Conservation (phyloP, 345 rosid genomes). For the Raphanus raphanistrum region DNA sequence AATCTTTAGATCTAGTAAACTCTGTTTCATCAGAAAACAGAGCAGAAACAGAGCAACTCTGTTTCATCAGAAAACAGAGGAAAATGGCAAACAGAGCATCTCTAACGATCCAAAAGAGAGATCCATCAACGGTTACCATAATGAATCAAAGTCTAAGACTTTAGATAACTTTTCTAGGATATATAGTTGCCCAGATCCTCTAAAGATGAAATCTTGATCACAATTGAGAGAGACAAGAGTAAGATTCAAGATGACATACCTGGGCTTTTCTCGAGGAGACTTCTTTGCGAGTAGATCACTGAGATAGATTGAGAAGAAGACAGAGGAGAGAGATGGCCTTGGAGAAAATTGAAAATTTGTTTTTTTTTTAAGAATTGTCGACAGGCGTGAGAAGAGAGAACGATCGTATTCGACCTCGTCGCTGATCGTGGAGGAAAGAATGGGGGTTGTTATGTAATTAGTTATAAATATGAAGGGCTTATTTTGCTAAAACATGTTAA, state of each 20-base stretch:
- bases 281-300: slow-evolving; percentile 19
- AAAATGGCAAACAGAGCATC: background rate
- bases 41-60: background rate
- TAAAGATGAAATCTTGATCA: slow-evolving; percentile 21
- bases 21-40: background rate
- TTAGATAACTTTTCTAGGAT: background rate
- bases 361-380: background rate
- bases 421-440: slow-evolving; percentile 30
- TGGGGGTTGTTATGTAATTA: slow-evolving; percentile 12
- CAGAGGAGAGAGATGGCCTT: background rate
- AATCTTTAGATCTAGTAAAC: background rate
- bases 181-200: slow-evolving; percentile 20
- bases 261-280: slow-evolving; percentile 2
- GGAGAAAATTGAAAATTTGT: background rate
- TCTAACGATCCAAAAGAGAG: slow-evolving; percentile 10
- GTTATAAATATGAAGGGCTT: slow-evolving; percentile 7
- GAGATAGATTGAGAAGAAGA: background rate
- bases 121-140: background rate
- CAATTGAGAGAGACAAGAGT: slow-evolving; percentile 9
- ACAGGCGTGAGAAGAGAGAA: slow-evolving; percentile 5
- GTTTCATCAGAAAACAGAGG: background rate
- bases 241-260: slow-evolving; percentile 18
- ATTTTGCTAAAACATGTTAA: background rate
- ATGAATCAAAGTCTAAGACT: slow-evolving; percentile 14
- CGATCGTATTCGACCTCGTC: slow-evolving; percentile 35